Evolutionary conservation across 768 basidiomycete species (phyloP).

Genomic region (Lactarius vividus): DNA sequence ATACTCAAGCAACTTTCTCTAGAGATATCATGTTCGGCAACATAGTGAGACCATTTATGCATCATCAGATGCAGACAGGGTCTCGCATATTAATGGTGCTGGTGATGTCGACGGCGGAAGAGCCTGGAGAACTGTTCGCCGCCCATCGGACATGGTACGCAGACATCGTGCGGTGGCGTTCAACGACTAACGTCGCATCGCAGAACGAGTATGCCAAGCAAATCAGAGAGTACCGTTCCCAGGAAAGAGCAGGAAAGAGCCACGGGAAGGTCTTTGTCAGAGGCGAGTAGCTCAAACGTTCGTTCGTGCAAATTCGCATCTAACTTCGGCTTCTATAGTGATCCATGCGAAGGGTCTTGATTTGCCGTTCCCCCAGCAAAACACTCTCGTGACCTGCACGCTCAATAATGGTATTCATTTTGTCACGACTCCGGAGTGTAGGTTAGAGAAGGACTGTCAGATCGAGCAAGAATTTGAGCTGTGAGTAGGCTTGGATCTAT

Average conservation of each 20-base stretch:
- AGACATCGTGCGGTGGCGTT: neutral
- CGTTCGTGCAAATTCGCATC: neutral
- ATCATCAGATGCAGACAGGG: constrained; percentile 60
- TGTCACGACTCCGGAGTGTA: constrained; percentile 82
- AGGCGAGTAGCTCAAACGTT: constrained; percentile 46
- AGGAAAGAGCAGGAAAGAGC: constrained; percentile 74
- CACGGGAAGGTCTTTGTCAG: constrained; percentile 94
- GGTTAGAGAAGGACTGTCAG: constrained; percentile 53
- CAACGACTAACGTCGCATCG: constrained; percentile 13
- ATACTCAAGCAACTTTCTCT: constrained; percentile 28
- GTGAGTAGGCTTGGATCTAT: constrained; percentile 44
- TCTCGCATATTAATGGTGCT: constrained; percentile 66
- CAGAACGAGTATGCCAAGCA: constrained; percentile 95
- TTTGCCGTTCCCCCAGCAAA: constrained; percentile 74
- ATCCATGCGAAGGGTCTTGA: constrained; percentile 68
- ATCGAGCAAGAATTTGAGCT: constrained; percentile 91
- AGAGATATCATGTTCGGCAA: constrained; percentile 83
- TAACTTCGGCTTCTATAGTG: constrained; percentile 45
- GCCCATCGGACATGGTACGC: constrained; percentile 92
- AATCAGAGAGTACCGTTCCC: constrained; percentile 74
- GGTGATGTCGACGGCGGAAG: constrained; percentile 80
- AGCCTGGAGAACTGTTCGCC: constrained; percentile 84
- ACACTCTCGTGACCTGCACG: constrained; percentile 77
- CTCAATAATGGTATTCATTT: constrained; percentile 97
- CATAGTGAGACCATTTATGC: constrained; percentile 77